Base-by-base conservation (phyloP, 768 basidiomycete genomes). In the Fomitopsis serialis region DNA sequence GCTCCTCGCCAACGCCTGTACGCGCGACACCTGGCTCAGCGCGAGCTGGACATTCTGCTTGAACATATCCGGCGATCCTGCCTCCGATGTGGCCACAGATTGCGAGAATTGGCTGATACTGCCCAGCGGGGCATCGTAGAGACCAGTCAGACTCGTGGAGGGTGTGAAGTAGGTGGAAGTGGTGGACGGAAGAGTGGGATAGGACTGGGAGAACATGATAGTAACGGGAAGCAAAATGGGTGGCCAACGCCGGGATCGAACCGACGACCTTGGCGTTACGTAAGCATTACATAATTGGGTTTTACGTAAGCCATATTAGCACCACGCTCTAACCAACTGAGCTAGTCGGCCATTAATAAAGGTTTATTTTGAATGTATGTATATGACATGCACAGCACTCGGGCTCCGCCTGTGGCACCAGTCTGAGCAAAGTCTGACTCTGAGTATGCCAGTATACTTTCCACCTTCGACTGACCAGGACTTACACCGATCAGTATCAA, bases 241-340 rank as follows among this genome's bases (percentile, higher is more conserved):
- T 61, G 60, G 57, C 60, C 60, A 61, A 58, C 60, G 57, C 57
- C 60, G 53, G 57, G 57, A 43, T 61, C 55, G 60, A 61, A 61
- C 60, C 53, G 60, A 58, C 60, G 60, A 57, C 59, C 59, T 56
- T 55, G 48, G 59, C 54, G 52, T 60, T 50, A n/a, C n/a, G n/a
- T n/a, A n/a, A n/a, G n/a, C n/a, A n/a, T n/a, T n/a, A n/a, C n/a
- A n/a, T n/a, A n/a, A n/a, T n/a, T n/a, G n/a, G n/a, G n/a, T n/a
- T n/a, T n/a, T n/a, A n/a, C n/a, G n/a, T n/a, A n/a, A 35, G 34
- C 9, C n/a, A 13, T 79, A 84, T 85, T 87, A 88, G 85, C 82
- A 85, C 85, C 81, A 87, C 85, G 86, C 87, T 88, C 87, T 88
- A 88, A 89, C 87, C 87, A 88, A 75, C 87, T 89, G 87, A 89